Base-by-base conservation (phyloP, 2,329 filamentous ascomycete genomes). In the Stagonosporopsis rhizophila region DNA sequence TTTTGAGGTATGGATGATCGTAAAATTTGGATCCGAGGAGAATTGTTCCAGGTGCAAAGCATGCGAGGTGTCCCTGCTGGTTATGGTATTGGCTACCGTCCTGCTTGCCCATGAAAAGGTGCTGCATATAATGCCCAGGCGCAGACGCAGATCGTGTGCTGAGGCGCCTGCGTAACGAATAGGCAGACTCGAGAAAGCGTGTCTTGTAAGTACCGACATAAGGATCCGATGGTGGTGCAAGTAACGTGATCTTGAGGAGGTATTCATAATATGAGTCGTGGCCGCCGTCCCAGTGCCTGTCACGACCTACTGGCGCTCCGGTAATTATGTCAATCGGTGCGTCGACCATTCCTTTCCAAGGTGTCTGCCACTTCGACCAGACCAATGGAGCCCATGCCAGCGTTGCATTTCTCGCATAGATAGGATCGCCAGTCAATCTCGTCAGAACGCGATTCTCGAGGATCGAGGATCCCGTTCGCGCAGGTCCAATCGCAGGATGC, bases 181-280 rank as follows among this genome's bases (percentile, higher is more conserved):
- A 64, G 1, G 73, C 75, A 11, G 77, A 73, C 4, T 70, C 55
- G 6, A 71, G 52, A 60, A 76, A 78, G 12, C 67, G 64, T 3
- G 62, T 52, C 41, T 67, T 70, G 63, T 78, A 79, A 19, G 53
- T 59, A 1, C 50, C 40, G 2, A 76, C 44, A 34, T 78, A 68
- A 11, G 68, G 73, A 46, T 79, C 76, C 17, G 67, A 59, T 3
- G 65, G 67, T 0, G 75, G 75, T n/a, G 73, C 67, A 4, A 78
- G 62, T 14, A 78, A 58, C 2, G 73, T 72, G 4, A 76, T 74
- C 59, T 79, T 79, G 59, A 78, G 62, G 1, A 79, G 68, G 42
- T 78, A 76, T 59, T 80, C 74, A 52, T 78, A 77, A 61, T 78
- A 80, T 38, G 75, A 77, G 58, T 79, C 78, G 58, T 80, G 78